Conservation (phyloP, 352 stramenopile species). For the Pythium aquatile region DNA sequence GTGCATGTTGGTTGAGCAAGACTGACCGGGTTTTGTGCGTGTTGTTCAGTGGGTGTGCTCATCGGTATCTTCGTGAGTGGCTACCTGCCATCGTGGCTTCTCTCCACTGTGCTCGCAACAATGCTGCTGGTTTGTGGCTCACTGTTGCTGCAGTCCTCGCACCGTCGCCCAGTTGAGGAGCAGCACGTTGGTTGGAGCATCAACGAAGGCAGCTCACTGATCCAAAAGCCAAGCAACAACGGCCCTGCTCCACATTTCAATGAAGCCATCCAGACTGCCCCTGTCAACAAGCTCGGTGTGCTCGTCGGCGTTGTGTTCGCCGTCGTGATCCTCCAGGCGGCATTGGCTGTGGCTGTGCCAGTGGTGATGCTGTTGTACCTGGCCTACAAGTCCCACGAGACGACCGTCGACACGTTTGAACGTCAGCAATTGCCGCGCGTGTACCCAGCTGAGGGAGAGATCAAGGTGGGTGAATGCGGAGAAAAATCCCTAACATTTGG, state of each 20-base stretch:
- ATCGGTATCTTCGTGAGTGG: conserved; percentile 20
- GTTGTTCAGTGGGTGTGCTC: conserved; percentile 19
- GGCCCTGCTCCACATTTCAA: conserved; percentile 16
- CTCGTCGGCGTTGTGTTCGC: conserved; percentile 24
- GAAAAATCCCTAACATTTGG: too few species aligned
- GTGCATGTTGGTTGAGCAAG: neutral
- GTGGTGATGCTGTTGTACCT: conserved; percentile 26
- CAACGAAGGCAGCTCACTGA: conserved; percentile 23
- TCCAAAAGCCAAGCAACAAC: conserved; percentile 8
- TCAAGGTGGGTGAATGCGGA: conserved; percentile 16
- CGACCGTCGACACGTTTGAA: conserved; percentile 18
- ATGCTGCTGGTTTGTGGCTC: conserved; percentile 25
- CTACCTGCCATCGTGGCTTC: conserved; percentile 17
- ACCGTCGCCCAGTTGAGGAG: conserved; percentile 16
- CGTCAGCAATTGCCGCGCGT: conserved; percentile 24
- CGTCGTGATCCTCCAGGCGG: conserved; percentile 19
- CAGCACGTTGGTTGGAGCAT: conserved; percentile 16
- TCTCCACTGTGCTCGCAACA: conserved; percentile 23
- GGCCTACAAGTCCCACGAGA: conserved; percentile 27
- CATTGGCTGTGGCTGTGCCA: conserved; percentile 21
- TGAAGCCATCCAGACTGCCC: conserved; percentile 14
- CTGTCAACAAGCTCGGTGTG: conserved; percentile 23
- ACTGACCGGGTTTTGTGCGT: neutral
- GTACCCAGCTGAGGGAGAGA: conserved; percentile 13
- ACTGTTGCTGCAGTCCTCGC: conserved; percentile 23